Evolutionary conservation across 257 asterid genomes (phyloP).

Genomic region (Nicotiana paniculata): DNA sequence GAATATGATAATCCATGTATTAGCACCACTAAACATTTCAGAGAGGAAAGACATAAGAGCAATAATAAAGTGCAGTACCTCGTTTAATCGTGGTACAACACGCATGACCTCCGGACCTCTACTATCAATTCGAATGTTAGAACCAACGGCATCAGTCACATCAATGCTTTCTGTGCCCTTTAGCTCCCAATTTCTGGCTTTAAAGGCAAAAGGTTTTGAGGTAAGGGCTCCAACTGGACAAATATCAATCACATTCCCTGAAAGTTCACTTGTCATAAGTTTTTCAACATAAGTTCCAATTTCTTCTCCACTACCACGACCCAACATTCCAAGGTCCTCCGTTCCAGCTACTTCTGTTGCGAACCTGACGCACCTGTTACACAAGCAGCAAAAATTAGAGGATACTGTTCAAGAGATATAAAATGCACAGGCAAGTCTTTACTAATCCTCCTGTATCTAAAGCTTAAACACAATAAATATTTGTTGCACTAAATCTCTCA

Average conservation of each 20-base stretch:
- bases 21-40: neutral
- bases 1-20: neutral
- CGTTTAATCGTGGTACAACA: constrained; percentile 86
- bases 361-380: constrained; percentile 90
- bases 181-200: constrained; percentile 98
- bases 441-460: neutral
- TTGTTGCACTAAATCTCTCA: neutral
- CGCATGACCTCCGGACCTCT: constrained; percentile 99
- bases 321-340: constrained; percentile 95
- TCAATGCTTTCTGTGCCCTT: constrained; percentile 98
- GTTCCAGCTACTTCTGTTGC: constrained; percentile 95
- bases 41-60: neutral
- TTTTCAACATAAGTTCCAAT: constrained; percentile 96
- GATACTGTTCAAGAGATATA: neutral
- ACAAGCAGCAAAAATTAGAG: constrained; percentile 4
- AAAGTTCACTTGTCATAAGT: constrained; percentile 97
- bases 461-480: neutral
- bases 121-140: constrained; percentile 95
- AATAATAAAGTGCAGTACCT: constrained; percentile 33
- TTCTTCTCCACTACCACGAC: constrained; percentile 99
- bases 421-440: neutral
- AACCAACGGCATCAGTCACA: constrained; percentile 98
- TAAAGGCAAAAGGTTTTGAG: constrained; percentile 96
- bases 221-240: constrained; percentile 99
- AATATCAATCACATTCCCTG: constrained; percentile 96